These are phyloP conservation scores for Penicillium parvum DNA, from an alignment of 495 filamentous ascomycete genomes.

Conservation along the genomic window DNA sequence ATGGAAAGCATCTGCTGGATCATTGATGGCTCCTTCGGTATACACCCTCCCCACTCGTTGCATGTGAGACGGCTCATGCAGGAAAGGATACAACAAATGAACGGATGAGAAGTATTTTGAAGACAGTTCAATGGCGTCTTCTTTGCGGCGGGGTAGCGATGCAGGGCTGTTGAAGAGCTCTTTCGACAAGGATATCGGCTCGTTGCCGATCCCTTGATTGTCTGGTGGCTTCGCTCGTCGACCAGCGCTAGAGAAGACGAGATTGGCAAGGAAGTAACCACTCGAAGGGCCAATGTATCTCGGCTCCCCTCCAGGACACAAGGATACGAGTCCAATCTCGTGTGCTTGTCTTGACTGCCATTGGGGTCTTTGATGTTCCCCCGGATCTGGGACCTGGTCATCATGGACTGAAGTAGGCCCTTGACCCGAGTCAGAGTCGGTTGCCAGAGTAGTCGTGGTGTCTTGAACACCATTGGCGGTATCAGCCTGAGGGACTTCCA, in stretches of 20 bases:
- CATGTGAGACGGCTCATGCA: slow-evolving; percentile 40
- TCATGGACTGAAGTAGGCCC: neutral
- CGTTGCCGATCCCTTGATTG: neutral
- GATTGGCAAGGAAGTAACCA: slow-evolving; percentile 41
- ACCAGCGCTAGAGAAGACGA: slow-evolving; percentile 36
- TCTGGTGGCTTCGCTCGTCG: slow-evolving; percentile 16
- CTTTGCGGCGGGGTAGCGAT: slow-evolving; percentile 29
- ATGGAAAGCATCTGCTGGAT: slow-evolving; percentile 31
- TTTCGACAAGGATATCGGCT: slow-evolving; percentile 18
- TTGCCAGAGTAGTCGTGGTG: neutral
- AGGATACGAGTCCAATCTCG: slow-evolving; percentile 37
- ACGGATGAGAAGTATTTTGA: slow-evolving; percentile 39
- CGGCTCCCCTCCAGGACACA: slow-evolving; percentile 31
- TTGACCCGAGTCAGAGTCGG: neutral
- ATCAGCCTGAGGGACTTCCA: slow-evolving; percentile 3
- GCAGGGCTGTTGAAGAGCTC: slow-evolving; percentile 36
- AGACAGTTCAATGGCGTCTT: slow-evolving; percentile 34
- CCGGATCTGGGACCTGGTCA: slow-evolving; percentile 2
- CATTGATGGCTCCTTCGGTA: slow-evolving; percentile 1
- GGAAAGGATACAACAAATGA: slow-evolving; percentile 41
- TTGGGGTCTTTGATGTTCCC: neutral
- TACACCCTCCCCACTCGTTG: slow-evolving; percentile 31
- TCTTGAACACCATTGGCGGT: neutral
- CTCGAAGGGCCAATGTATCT: slow-evolving; percentile 41
- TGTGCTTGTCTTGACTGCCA: slow-evolving; percentile 29